Conservation (phyloP, 1,284 basidiomycete species). For the Papiliotrema fonsecae region DNA sequence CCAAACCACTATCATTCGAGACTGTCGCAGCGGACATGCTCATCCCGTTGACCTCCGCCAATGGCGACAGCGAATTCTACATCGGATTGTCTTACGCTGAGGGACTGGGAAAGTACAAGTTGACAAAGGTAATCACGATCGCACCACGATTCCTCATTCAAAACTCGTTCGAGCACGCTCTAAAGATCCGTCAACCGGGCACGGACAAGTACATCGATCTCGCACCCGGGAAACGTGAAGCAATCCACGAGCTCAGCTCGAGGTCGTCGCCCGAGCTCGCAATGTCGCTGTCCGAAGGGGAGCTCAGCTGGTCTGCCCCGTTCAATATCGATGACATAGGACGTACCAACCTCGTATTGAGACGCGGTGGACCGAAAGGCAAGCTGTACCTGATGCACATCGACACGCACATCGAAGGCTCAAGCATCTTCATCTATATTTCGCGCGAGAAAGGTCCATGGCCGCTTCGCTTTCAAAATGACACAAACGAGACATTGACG, state of each 20-base stretch:
- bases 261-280: conserved; percentile 65
- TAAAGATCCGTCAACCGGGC: conserved; percentile 83
- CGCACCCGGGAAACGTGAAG: conserved; percentile 62
- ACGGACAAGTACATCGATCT: conserved; percentile 53
- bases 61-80: conserved; percentile 74
- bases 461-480: conserved; percentile 90
- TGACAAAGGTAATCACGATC: conserved; percentile 90
- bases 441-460: conserved; percentile 64
- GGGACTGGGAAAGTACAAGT: conserved; percentile 92
- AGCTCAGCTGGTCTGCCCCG: conserved; percentile 84
- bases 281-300: conserved; percentile 76
- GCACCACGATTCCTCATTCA: conserved; percentile 86
- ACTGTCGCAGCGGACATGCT: conserved; percentile 86
- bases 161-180: conserved; percentile 66
- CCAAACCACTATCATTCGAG: conserved; percentile 69
- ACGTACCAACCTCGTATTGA: conserved; percentile 60
- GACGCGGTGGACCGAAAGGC: conserved; percentile 50
- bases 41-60: conserved; percentile 64
- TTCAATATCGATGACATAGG: conserved; percentile 93
- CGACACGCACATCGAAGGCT: conserved; percentile 78
- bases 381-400: conserved; percentile 65
- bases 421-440: conserved; percentile 83
- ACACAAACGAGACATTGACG: conserved; percentile 67
- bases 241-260: conserved; percentile 64
- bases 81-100: conserved; percentile 89